Evolutionary conservation across 2,329 filamentous ascomycete species (phyloP).

Genomic region (Macrophomina phaseolina): DNA sequence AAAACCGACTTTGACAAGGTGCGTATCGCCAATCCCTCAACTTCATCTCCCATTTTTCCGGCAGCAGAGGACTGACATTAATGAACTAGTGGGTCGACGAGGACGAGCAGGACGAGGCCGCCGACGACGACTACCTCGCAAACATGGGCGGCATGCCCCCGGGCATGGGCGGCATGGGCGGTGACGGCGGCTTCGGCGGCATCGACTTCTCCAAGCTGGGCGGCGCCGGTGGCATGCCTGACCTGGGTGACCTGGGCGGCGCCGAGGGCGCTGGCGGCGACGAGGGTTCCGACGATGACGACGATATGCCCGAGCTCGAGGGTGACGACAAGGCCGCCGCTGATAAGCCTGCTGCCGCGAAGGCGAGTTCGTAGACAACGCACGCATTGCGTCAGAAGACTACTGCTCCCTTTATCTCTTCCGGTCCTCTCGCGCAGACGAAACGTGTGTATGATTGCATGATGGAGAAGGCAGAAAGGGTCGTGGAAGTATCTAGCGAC

Average conservation of each 20-base stretch:
- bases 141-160: slow-evolving; percentile 50
- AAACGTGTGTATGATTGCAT: neutral
- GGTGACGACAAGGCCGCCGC: slow-evolving; percentile 35
- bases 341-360: slow-evolving; percentile 28
- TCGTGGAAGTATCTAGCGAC: slow-evolving; percentile 14
- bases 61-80: neutral
- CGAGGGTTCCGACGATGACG: slow-evolving; percentile 69
- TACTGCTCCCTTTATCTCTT: neutral
- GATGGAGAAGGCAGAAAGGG: neutral
- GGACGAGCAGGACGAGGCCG: slow-evolving; percentile 93
- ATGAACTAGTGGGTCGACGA: slow-evolving; percentile 83
- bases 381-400: slow-evolving; percentile 13
- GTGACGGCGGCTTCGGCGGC: slow-evolving; percentile 76
- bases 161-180: slow-evolving; percentile 50
- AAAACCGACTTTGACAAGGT: slow-evolving; percentile 99
- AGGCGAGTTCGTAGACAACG: slow-evolving; percentile 30
- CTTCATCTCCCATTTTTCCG: neutral
- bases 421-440: neutral
- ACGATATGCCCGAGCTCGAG: slow-evolving; percentile 78
- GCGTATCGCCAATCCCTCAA: slow-evolving; percentile 26
- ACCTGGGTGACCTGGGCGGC: slow-evolving; percentile 46
- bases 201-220: slow-evolving; percentile 93
- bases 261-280: slow-evolving; percentile 58
- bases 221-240: slow-evolving; percentile 50
- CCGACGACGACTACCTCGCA: slow-evolving; percentile 62